Conservation (phyloP, 176 grass and related monocot species). For the Musa troglodytarum region DNA sequence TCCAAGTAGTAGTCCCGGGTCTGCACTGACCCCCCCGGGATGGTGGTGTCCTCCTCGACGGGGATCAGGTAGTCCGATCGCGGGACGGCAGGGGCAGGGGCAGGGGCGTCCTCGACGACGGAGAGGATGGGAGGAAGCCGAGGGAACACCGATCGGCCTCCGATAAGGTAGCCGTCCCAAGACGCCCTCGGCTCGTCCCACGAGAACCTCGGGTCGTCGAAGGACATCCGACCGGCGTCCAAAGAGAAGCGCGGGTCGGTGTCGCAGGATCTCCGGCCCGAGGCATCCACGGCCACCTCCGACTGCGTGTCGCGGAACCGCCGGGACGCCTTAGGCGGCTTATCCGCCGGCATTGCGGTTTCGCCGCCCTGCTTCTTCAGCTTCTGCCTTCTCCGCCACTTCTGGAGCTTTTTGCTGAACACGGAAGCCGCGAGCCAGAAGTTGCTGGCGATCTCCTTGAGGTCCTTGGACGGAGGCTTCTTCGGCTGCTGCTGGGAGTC, state of each 20-base stretch:
- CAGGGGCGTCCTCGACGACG: constrained; percentile 62
- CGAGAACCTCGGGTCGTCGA: constrained; percentile 71
- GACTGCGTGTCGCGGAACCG: constrained; percentile 41
- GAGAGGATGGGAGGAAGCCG: constrained; percentile 89
- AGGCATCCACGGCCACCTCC: constrained; percentile 40
- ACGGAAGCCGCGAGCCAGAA: constrained; percentile 96
- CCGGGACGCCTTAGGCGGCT: constrained; percentile 41
- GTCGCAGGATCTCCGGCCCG: constrained; percentile 74
- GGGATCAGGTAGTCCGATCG: constrained; percentile 88
- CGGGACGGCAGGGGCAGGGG: constrained; percentile 34
- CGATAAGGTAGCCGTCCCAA: constrained; percentile 91
- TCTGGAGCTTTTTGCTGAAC: constrained; percentile 98
- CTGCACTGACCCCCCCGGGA: constrained; percentile 55
- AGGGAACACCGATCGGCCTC: constrained; percentile 49
- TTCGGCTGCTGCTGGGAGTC: constrained; percentile 36
- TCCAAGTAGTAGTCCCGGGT: constrained; percentile 80
- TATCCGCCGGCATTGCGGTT: constrained; percentile 39
- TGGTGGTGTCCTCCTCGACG: constrained; percentile 65
- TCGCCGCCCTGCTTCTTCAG: constrained; percentile 86
- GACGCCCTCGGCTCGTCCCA: constrained; percentile 97
- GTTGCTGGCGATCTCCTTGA: constrained; percentile 87
- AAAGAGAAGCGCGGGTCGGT: constrained; percentile 90
- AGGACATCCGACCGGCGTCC: constrained; percentile 80
- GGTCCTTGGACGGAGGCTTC: constrained; percentile 47
- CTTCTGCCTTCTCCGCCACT: constrained; percentile 92